phyloP scores from a whole-genome alignment of 1,139 yeast species.

The Hansenula sp. region DNA sequence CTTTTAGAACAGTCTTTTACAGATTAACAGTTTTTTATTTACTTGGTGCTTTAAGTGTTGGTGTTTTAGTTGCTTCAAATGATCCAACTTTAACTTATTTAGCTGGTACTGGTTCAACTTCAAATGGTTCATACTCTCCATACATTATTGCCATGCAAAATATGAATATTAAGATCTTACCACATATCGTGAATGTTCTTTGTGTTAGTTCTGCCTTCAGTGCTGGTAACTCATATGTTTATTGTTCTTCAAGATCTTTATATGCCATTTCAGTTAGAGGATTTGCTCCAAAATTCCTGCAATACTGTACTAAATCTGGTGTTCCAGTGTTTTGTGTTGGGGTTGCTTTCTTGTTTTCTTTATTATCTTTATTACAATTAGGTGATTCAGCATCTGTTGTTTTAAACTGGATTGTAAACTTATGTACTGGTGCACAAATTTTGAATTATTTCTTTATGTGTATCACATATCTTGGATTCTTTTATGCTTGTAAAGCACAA shows the following conservation, averaged over 20 bases:
- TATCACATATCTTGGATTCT: conserved; percentile 51
- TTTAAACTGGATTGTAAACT: conserved; percentile 55
- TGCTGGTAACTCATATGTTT: conserved; percentile 56
- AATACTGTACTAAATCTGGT: conserved; percentile 35
- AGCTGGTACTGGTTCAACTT: conserved; percentile 47
- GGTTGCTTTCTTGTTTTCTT: conserved; percentile 29
- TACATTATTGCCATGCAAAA: conserved; percentile 46
- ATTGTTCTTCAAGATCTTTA: conserved; percentile 52
- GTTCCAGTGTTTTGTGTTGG: conserved; percentile 42
- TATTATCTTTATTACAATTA: conserved; percentile 34
- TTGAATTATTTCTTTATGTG: conserved; percentile 55
- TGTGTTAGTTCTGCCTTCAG: conserved; percentile 49
- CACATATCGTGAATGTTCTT: conserved; percentile 48
- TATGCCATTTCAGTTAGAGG: conserved; percentile 51
- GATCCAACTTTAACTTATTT: conserved; percentile 38
- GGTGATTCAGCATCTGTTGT: conserved; percentile 51
- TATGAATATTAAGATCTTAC: conserved; percentile 40
- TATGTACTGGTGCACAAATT: conserved; percentile 63
- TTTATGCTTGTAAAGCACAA: conserved; percentile 48
- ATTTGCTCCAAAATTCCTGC: conserved; percentile 51
- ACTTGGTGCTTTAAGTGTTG: conserved; percentile 51
- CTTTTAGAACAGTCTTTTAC: conserved; percentile 67
- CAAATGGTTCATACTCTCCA: conserved; percentile 48
- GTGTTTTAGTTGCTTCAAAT: conserved; percentile 47
- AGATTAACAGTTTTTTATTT: conserved; percentile 64